Conservation (phyloP, 2,329 filamentous ascomycete species). For the Chalaropsis ovoidea region DNA sequence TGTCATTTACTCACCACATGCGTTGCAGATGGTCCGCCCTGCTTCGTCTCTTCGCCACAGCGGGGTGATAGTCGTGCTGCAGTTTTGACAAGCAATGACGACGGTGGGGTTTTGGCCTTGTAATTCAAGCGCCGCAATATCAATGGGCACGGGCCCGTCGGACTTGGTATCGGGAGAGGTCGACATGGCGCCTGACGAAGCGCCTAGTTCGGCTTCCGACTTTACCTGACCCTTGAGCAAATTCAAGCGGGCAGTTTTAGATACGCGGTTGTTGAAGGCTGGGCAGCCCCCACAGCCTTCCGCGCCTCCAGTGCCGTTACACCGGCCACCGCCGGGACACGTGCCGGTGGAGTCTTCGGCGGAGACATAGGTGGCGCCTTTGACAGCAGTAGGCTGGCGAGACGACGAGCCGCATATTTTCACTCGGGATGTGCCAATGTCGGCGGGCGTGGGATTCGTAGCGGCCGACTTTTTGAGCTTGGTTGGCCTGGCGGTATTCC, state of each 20-base stretch:
- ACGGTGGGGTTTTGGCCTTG: conserved; percentile 47
- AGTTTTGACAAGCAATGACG: conserved; percentile 90
- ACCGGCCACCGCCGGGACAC: conserved; percentile 87
- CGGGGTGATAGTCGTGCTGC: conserved; percentile 89
- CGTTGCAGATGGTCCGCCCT: conserved; percentile 96
- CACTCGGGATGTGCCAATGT: conserved; percentile 38
- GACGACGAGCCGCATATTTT: conserved; percentile 31
- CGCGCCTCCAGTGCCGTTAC: conserved; percentile 91
- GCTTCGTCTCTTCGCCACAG: conserved; percentile 90
- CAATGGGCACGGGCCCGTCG: conserved; percentile 27
- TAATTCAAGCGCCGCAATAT: conserved; percentile 38
- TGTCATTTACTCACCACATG: conserved; percentile 60
- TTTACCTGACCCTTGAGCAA: conserved; percentile 40
- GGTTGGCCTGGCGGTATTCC: conserved; percentile 81
- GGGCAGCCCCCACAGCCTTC: conserved; percentile 93
- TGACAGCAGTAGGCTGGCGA: conserved; percentile 36
- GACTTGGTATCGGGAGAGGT: conserved; percentile 11
- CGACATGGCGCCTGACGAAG: conserved; percentile 19
- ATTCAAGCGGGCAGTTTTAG: conserved; percentile 69
- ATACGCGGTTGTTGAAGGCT: conserved; percentile 91
- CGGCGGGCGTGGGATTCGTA: conserved; percentile 37
- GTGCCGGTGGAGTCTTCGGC: conserved; percentile 71
- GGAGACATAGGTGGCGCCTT: conserved; percentile 61
- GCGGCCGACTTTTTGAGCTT: conserved; percentile 71
- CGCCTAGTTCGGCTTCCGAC: conserved; percentile 30